Percentiles rank a stretch among this genome's conserved stretches.
phyloP scores from a whole-genome alignment of 805 yeast species.

The Yarrowia sp. region DNA sequence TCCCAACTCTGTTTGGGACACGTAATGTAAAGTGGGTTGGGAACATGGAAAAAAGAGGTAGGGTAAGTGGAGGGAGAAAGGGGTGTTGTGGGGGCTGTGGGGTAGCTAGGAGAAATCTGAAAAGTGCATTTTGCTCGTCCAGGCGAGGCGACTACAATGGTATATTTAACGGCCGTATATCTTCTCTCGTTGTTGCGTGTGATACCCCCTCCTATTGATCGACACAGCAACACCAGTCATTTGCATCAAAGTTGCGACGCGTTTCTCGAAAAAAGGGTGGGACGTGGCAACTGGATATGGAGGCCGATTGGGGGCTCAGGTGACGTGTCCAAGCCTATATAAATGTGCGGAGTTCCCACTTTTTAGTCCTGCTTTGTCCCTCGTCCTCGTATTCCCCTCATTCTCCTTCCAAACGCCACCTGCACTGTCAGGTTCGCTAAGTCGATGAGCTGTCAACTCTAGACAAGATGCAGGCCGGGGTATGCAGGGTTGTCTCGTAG shows the following conservation, averaged over 20 bases:
- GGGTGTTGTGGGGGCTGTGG: background rate
- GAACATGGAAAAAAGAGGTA: slow-evolving; percentile 34
- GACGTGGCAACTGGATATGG: background rate
- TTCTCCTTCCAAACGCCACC: background rate
- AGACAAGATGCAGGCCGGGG: slow-evolving; percentile 11
- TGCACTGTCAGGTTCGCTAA: slow-evolving; percentile 22
- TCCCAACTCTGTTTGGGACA: slow-evolving; percentile 34
- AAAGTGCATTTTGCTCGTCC: background rate
- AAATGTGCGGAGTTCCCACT: no score
- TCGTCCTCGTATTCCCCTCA: background rate
- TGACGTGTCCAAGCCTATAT: background rate
- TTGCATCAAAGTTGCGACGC: slow-evolving; percentile 27
- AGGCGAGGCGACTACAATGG: no score
- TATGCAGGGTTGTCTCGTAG: slow-evolving; percentile 31
- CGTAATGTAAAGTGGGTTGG: slow-evolving; percentile 31
- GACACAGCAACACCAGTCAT: slow-evolving; percentile 12
- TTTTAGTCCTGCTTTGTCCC: no score
- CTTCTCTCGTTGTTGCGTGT: no score
- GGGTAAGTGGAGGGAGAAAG: slow-evolving; percentile 11
- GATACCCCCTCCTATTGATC: slow-evolving; percentile 1
- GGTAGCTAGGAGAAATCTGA: background rate
- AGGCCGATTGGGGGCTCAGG: background rate
- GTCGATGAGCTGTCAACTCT: slow-evolving; percentile 35
- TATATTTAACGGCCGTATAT: background rate
- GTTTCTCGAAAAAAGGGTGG: slow-evolving; percentile 1